Evolutionary conservation across 495 filamentous ascomycete species (phyloP).

Genomic region (Lophium mytilinum): DNA sequence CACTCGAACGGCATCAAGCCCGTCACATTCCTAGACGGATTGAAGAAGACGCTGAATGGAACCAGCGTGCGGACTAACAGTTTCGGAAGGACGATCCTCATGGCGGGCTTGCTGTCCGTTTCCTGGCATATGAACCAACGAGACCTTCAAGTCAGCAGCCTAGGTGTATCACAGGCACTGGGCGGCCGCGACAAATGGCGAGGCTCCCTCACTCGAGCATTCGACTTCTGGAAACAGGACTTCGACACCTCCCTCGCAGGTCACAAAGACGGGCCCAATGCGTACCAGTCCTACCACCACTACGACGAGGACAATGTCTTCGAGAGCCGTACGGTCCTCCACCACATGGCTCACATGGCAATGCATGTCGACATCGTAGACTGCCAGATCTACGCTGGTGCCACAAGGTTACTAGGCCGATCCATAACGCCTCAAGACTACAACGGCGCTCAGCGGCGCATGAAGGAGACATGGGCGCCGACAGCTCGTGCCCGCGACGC

Average conservation of each 20-base stretch:
- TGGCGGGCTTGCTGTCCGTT: conserved; percentile 88
- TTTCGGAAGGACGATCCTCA: conserved; percentile 90
- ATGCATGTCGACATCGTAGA: conserved; percentile 98
- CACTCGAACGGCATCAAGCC: conserved; percentile 78
- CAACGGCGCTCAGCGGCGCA: conserved; percentile 67
- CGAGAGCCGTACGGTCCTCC: conserved; percentile 78
- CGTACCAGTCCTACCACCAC: conserved; percentile 23
- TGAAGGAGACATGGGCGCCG: conserved; percentile 86
- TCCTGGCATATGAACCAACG: conserved; percentile 98
- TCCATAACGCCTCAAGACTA: conserved; percentile 78
- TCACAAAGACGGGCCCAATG: conserved; percentile 29
- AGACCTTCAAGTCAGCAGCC: conserved; percentile 85
- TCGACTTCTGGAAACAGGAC: conserved; percentile 90
- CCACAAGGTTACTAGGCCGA: conserved; percentile 73
- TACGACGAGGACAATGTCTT: conserved; percentile 70
- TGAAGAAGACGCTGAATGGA: conserved; percentile 82
- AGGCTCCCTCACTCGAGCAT: conserved; percentile 74
- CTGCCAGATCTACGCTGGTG: conserved; percentile 90
- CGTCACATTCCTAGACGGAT: conserved; percentile 80
- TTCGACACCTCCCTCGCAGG: conserved; percentile 74
- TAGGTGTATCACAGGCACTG: conserved; percentile 68
- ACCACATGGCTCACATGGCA: conserved; percentile 93
- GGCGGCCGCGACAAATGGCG: conserved; percentile 93
- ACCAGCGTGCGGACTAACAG: conserved; percentile 86
- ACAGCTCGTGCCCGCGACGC: conserved; percentile 88